Percentiles rank a stretch among this genome's conserved stretches.
Evolutionary conservation across 305 asterid genomes (phyloP).

Genomic region (Galium porrigens): DNA sequence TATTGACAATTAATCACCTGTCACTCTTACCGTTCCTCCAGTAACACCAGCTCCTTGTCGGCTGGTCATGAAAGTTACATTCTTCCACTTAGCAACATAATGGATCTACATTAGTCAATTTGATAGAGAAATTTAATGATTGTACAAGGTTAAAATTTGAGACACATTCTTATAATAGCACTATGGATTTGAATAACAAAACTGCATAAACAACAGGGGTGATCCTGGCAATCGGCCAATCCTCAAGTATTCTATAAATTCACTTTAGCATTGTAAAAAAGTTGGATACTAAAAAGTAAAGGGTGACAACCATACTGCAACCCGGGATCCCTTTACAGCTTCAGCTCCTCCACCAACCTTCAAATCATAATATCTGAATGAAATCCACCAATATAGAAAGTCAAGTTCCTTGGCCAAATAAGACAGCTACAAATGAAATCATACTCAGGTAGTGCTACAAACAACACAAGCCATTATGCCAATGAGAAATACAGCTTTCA

Average conservation of each 20-base stretch:
- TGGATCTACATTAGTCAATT: slow-evolving; percentile 43
- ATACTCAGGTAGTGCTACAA: background rate
- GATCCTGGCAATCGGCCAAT: background rate
- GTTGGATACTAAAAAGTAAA: slow-evolving; percentile 29
- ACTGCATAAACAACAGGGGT: background rate
- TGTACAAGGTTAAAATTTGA: background rate
- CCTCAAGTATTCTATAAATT: background rate
- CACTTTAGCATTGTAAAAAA: background rate
- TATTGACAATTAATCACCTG: background rate
- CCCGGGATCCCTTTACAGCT: slow-evolving; percentile 98
- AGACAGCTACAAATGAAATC: background rate
- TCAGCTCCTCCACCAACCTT: slow-evolving; percentile 67
- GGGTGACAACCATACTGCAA: slow-evolving; percentile 82
- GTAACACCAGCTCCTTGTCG: slow-evolving; percentile 91
- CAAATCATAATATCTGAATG: slow-evolving; percentile 72
- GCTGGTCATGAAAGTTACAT: slow-evolving; percentile 84
- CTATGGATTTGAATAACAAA: background rate
- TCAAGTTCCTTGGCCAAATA: slow-evolving; percentile 1
- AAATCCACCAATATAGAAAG: slow-evolving; percentile 18
- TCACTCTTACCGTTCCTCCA: slow-evolving; percentile 76
- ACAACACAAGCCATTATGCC: background rate
- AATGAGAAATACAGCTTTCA: background rate
- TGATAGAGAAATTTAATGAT: slow-evolving; percentile 3
- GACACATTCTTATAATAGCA: too few species aligned
- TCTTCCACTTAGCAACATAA: slow-evolving; percentile 90